phyloP scores from a whole-genome alignment of 345 rosid genomes.

The Salix exigua region DNA sequence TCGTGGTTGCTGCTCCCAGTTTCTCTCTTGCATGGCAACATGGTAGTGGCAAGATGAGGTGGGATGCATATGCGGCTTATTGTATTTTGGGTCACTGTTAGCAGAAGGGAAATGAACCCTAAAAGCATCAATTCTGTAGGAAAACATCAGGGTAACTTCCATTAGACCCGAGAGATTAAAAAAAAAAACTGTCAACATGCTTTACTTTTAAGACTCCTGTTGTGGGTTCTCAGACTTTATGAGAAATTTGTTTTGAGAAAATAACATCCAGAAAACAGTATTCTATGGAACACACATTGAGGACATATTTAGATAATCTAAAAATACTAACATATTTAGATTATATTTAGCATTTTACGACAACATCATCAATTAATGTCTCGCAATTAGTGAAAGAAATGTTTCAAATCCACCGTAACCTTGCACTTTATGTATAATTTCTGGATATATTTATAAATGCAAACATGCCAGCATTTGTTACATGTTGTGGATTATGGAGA shows the following conservation, averaged over 20 bases:
- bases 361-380: not conserved
- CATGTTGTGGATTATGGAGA: not conserved
- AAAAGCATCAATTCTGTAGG: conserved; percentile 84
- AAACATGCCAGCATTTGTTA: too few species aligned
- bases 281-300: not conserved
- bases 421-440: not conserved
- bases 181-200: not conserved
- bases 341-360: not conserved
- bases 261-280: not conserved
- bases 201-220: not conserved
- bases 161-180: conserved; percentile 7
- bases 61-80: conserved; percentile 65
- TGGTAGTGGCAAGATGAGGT: conserved; percentile 34
- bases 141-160: conserved; percentile 19
- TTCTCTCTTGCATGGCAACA: conserved; percentile 72
- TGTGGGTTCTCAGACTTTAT: not conserved
- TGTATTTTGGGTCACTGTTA: conserved; percentile 56
- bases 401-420: not conserved
- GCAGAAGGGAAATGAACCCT: conserved; percentile 79
- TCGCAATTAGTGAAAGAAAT: not conserved
- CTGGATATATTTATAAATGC: not conserved
- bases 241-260: not conserved
- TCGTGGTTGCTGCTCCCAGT: conserved; percentile 25
- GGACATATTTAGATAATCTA: not conserved
- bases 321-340: not conserved